These are phyloP conservation scores for Sclerotinia glacialis DNA, from an alignment of 2,329 filamentous ascomycete species.

Conservation along the genomic window DNA sequence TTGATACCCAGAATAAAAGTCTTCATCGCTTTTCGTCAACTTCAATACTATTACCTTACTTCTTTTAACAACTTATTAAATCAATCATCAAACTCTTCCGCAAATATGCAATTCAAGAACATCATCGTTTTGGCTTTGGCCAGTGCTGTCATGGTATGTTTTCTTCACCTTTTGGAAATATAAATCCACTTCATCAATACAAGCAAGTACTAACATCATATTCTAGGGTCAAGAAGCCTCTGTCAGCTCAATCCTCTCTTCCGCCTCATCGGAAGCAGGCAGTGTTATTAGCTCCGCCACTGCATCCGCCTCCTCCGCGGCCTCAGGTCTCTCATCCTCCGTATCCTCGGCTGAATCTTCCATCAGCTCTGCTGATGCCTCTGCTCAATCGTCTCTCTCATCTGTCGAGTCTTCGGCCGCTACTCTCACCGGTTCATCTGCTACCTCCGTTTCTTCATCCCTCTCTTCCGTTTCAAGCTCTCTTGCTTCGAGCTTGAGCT, in stretches of 20 bases:
- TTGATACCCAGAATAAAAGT: background rate
- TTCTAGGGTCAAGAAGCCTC: slow-evolving; percentile 26
- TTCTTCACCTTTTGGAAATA: background rate
- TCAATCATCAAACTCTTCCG: too few relatives aligned
- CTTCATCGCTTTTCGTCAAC: background rate
- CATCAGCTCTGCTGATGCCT: background rate
- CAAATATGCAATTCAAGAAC: slow-evolving; percentile 38
- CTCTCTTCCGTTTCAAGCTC: slow-evolving; percentile 21
- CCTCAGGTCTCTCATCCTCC: background rate
- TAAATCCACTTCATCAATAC: background rate
- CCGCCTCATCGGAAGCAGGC: slow-evolving; percentile 4
- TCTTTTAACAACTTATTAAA: background rate
- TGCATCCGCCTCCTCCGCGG: background rate
- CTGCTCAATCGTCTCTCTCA: slow-evolving; percentile 6
- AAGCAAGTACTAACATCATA: background rate
- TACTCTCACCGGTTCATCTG: slow-evolving; percentile 12
- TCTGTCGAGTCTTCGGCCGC: background rate
- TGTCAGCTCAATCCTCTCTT: slow-evolving; percentile 11
- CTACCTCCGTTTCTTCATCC: slow-evolving; percentile 23
- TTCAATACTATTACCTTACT: background rate
- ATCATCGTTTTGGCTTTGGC: slow-evolving; percentile 33
- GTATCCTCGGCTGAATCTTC: background rate
- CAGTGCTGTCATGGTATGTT: slow-evolving; percentile 29
- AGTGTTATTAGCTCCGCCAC: slow-evolving; percentile 1
- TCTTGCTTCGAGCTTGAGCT: slow-evolving; percentile 14